Evolutionary conservation across 2,329 filamentous ascomycete species (phyloP), one percentile per base, ranked within the genome.

Genomic region (Aspergillus sp.): DNA sequence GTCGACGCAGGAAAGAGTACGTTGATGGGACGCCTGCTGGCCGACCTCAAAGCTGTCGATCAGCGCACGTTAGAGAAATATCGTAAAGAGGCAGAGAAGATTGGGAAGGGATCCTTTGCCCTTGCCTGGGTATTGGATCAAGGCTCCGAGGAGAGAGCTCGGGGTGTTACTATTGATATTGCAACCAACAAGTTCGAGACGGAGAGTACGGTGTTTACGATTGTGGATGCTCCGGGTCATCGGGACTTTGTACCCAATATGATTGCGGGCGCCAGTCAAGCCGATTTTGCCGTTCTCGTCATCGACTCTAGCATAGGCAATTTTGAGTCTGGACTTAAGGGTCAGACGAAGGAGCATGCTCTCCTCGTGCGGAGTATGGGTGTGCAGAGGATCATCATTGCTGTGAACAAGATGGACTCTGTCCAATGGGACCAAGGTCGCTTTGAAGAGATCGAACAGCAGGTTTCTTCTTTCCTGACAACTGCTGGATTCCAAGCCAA

Each of bases 1-100:
- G 95, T 99, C 58, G 95, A 99, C 75, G 94, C 96, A 55, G 95
- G 95, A 55, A 99, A 99, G 77, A 97, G 92, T 74, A 99, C 95
- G 5, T 83, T 99, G 39, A 98, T 99, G 94, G 95, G 94, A 0
- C 88, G 95, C n/a, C 77, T 99, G 27, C 81, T 99, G 5, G 88
- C 94, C 44, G 95, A 99, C 68, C 84, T 96, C 42, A 90, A 93
- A 61, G 90, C 93, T 25, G 88, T 99, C 6, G 91, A 96, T 66
- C 87, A 96, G 72, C 84, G 93, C 61, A 94, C 93, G 0, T 84
- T 99, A 62, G 92, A 96, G 59, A 94, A 90, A 73, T 93, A 96
- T 68, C 86, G 88, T 19, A 90, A 90, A 74, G 93, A 97, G 77
- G 94, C 95, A 0, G 90, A 96, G 68, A 91, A 88, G 61, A 90